phyloP scores from a whole-genome alignment of 345 rosid species.

The Camelina laxa region DNA sequence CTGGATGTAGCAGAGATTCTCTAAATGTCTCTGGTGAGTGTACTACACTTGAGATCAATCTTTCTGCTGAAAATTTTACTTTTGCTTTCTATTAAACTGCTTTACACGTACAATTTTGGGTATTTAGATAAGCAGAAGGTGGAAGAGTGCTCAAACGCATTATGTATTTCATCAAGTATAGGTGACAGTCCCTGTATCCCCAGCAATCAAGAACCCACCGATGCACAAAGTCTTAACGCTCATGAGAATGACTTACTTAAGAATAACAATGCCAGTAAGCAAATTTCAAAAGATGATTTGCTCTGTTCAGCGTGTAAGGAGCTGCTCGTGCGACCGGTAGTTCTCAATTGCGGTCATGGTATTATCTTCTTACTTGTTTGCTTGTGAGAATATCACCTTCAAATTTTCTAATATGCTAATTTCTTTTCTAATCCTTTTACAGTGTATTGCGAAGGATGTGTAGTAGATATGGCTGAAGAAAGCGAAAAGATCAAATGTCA shows the following conservation, averaged over 20 bases:
- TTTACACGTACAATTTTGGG: background rate
- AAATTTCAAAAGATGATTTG: slow-evolving; percentile 56
- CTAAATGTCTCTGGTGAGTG: slow-evolving; percentile 31
- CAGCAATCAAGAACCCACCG: slow-evolving; percentile 26
- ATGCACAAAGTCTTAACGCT: slow-evolving; percentile 1
- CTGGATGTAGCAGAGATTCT: slow-evolving; percentile 33
- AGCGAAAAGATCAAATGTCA: slow-evolving; percentile 60
- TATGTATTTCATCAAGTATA: slow-evolving; percentile 16
- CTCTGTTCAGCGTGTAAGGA: slow-evolving; percentile 75
- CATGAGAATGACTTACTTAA: slow-evolving; percentile 29
- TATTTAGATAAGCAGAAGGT: slow-evolving; percentile 25
- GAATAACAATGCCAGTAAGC: slow-evolving; percentile 26
- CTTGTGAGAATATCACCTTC: background rate
- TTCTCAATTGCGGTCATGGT: slow-evolving; percentile 94
- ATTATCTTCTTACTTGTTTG: slow-evolving; percentile 28
- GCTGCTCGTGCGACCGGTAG: slow-evolving; percentile 62
- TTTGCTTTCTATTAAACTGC: slow-evolving; percentile 1
- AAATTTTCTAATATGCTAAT: background rate
- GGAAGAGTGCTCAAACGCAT: slow-evolving; percentile 32
- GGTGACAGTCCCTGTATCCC: slow-evolving; percentile 2
- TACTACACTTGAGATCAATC: slow-evolving; percentile 16
- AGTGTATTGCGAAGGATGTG: slow-evolving; percentile 79
- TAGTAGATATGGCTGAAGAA: slow-evolving; percentile 46
- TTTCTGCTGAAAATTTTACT: slow-evolving; percentile 24
- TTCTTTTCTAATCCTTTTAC: slow-evolving; percentile 27